Percentiles rank a stretch among this genome's conserved stretches.
phyloP scores from a whole-genome alignment of 23 red algal species.

The Cyanidioschyzon merolae region DNA sequence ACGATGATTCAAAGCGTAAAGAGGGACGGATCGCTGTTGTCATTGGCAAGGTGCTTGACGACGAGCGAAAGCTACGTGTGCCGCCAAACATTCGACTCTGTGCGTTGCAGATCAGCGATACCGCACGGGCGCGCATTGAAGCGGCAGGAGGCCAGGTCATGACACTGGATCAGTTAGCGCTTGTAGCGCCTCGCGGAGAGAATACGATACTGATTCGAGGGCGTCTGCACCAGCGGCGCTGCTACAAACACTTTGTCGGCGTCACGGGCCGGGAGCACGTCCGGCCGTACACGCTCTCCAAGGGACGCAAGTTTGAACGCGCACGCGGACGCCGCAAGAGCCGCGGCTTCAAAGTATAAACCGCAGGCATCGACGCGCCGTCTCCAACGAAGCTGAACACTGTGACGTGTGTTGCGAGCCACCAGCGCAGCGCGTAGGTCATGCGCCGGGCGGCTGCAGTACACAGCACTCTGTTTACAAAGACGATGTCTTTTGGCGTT shows the following conservation, averaged over 20 bases:
- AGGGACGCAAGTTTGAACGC: constrained; percentile 89
- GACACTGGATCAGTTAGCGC: constrained; percentile 90
- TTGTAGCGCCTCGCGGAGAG: constrained; percentile 51
- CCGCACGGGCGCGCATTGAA: constrained; percentile 80
- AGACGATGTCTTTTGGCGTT: background rate
- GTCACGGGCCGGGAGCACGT: constrained; percentile 71
- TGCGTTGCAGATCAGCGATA: constrained; percentile 63
- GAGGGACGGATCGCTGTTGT: constrained; percentile 37
- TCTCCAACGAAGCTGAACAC: no score
- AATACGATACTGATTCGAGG: constrained; percentile 72
- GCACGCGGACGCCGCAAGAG: constrained; percentile 80
- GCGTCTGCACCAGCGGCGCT: constrained; percentile 64
- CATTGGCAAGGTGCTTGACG: constrained; percentile 87
- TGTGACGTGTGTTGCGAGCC: no score
- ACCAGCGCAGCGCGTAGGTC: no score
- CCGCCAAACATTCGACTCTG: constrained; percentile 70
- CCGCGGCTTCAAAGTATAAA: constrained; percentile 67
- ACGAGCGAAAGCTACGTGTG: constrained; percentile 72
- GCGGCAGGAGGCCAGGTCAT: constrained; percentile 79
- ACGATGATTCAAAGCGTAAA: background rate
- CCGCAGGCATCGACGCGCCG: no score
- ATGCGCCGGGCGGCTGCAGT: no score
- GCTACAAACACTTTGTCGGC: constrained; percentile 90
- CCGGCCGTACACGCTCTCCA: constrained; percentile 81
- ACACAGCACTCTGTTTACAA: no score